Conservation (phyloP, 2,329 filamentous ascomycete genomes). For the Alternaria longipes region DNA sequence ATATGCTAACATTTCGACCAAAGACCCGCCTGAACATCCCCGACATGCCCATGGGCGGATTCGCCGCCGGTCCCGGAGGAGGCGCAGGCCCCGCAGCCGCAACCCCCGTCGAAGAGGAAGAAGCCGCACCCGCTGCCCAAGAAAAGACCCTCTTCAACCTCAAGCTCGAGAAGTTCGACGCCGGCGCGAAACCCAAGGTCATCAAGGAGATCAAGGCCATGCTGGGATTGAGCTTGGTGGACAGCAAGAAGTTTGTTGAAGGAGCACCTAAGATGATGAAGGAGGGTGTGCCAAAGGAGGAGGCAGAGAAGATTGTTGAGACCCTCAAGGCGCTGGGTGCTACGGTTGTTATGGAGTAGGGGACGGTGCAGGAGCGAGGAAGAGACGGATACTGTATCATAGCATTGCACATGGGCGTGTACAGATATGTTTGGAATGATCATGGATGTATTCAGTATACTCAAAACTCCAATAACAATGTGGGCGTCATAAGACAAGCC, state of each 20-base stretch:
- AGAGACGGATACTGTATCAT: slow-evolving; percentile 43
- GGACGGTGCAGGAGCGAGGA: neutral
- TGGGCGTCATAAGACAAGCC: slow-evolving; percentile 22
- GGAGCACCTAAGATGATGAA: slow-evolving; percentile 98
- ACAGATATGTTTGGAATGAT: slow-evolving; percentile 50
- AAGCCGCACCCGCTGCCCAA: slow-evolving; percentile 85
- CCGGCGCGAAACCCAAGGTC: slow-evolving; percentile 92
- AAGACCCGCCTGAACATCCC: slow-evolving; percentile 96
- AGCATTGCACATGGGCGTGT: slow-evolving; percentile 47
- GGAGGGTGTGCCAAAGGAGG: slow-evolving; percentile 98
- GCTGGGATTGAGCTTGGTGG: slow-evolving; percentile 93
- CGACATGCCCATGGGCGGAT: slow-evolving; percentile 93
- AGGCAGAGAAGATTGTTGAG: slow-evolving; percentile 97
- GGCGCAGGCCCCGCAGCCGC: slow-evolving; percentile 68
- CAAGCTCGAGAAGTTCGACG: slow-evolving; percentile 90
- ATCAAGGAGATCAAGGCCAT: slow-evolving; percentile 99
- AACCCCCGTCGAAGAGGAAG: slow-evolving; percentile 76
- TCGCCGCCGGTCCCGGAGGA: slow-evolving; percentile 68
- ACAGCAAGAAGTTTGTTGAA: slow-evolving; percentile 99
- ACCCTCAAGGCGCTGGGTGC: slow-evolving; percentile 93
- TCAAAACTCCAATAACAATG: slow-evolving; percentile 25
- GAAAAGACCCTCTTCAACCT: slow-evolving; percentile 98
- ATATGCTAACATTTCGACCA: slow-evolving; percentile 11
- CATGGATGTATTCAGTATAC: slow-evolving; percentile 43
- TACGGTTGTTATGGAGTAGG: slow-evolving; percentile 89